These are phyloP conservation scores for Biscutella laevigata DNA, from an alignment of 441 rosid species.

Conservation along the genomic window DNA sequence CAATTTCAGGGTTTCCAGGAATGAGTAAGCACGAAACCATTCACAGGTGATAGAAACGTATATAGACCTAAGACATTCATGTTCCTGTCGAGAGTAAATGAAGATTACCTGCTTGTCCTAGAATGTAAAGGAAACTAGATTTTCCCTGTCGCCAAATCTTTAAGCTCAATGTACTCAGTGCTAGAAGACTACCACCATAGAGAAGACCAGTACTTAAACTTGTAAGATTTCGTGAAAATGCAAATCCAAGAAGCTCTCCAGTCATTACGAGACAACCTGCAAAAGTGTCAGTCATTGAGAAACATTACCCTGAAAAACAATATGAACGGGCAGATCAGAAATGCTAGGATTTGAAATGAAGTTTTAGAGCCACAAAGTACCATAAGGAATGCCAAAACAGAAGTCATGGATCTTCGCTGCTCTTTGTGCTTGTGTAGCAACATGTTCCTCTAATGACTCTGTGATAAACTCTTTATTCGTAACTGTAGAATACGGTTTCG, in stretches of 20 bases:
- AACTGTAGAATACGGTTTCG: constrained; percentile 11
- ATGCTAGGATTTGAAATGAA: neutral
- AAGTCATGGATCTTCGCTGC: constrained; percentile 81
- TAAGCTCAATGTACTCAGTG: constrained; percentile 69
- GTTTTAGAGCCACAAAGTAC: constrained; percentile 24
- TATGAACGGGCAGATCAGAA: neutral
- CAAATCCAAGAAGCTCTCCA: constrained; percentile 62
- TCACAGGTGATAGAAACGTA: neutral
- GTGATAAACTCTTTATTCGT: constrained; percentile 6
- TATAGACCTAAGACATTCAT: neutral
- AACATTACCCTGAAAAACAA: too few species aligned
- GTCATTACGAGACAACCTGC: constrained; percentile 55
- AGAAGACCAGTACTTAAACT: constrained; percentile 43
- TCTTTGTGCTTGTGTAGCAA: constrained; percentile 22
- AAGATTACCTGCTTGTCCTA: constrained; percentile 83
- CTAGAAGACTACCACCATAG: constrained; percentile 72
- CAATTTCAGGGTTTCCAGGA: constrained; percentile 8
- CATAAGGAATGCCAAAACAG: constrained; percentile 89
- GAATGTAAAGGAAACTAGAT: constrained; percentile 74
- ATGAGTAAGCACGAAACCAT: constrained; percentile 8
- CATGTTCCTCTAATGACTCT: constrained; percentile 31
- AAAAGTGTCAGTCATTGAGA: too few species aligned
- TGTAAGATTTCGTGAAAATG: constrained; percentile 53
- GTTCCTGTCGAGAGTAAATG: neutral
- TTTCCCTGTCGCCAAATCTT: constrained; percentile 86